Evolutionary conservation across 2,329 filamentous ascomycete genomes (phyloP), one percentile per base, ranked within the genome.

Genomic region (Pestalotiopsis fici): DNA sequence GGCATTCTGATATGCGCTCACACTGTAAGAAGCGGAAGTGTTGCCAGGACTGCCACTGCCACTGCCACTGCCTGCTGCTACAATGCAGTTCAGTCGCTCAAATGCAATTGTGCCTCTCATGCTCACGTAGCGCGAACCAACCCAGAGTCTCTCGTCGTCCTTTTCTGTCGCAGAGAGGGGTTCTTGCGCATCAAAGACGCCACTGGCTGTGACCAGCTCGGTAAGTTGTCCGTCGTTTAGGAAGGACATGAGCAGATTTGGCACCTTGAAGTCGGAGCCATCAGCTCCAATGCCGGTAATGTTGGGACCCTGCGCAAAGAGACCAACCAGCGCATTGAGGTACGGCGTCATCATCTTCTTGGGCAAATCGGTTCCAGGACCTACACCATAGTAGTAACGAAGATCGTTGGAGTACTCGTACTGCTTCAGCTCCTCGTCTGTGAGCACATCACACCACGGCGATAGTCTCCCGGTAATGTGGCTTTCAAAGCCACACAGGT

Each of bases 321-420:
- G 77, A 15, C 80, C 76, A 1, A 89, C 78, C 5, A 91, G 76
- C 2, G 82, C 79, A 23, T 86, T 82, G 2, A 92, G 79, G 67
- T 88, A 87, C 0, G 89, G 88, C 12, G 88, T 82, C 88, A 91
- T 88, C 80, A 89, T 85, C 66, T 84, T 86, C 43, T 83, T 80
- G 7, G 87, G 82, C 23, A 88, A 79, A 39, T 83, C 78, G 2
- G 83, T 83, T 1, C 87, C 89, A 0, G 87, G 86, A 0, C 90
- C 89, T 1, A 85, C 81, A 12, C 88, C 88, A 72, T 92, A 91
- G 78, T 88, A 91, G 77, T 93, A 93, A 35, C 89, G 85, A 50
- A 93, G 78, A 72, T 92, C 90, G 70, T 92, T 89, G 1, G 84
- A 82, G 75, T 92, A 93, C 72, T 92, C 89, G 70, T 92, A 92